These are phyloP conservation scores for Moesziomyces sp. DNA, from an alignment of 1,284 basidiomycete species.

Conservation along the genomic window DNA sequence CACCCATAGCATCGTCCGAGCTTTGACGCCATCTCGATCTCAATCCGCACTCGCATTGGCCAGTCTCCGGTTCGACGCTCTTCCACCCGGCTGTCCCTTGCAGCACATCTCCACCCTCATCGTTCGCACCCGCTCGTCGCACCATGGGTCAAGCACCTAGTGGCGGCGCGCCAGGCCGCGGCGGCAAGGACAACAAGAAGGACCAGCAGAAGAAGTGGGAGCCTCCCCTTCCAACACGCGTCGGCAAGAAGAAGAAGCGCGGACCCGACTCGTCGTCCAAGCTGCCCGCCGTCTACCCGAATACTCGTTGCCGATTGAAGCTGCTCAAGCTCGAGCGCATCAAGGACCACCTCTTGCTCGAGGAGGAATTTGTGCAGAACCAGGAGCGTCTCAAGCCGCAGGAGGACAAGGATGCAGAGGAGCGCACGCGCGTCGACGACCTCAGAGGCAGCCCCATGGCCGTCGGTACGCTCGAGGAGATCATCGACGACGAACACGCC, in stretches of 20 bases:
- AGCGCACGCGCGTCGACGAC: conserved; percentile 92
- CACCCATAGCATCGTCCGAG: neutral
- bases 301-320: conserved; percentile 93
- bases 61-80: neutral
- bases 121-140: neutral
- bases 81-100: neutral
- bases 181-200: conserved; percentile 71
- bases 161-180: conserved; percentile 58
- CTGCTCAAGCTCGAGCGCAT: conserved; percentile 96
- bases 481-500: conserved; percentile 99
- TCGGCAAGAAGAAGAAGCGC: conserved; percentile 91
- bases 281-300: conserved; percentile 91
- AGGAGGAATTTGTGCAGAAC: conserved; percentile 97
- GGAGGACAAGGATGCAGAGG: conserved; percentile 96
- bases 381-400: conserved; percentile 76
- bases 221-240: conserved; percentile 94
- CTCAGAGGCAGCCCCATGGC: conserved; percentile 95
- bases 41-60: neutral
- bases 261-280: conserved; percentile 92
- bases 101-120: too few species aligned
- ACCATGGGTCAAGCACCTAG: conserved; percentile 61
- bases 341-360: conserved; percentile 96
- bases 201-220: conserved; percentile 89
- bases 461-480: conserved; percentile 96
- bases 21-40: too few species aligned